phyloP scores from a whole-genome alignment of 495 filamentous ascomycete genomes.

The Clohesyomyces aquaticus region DNA sequence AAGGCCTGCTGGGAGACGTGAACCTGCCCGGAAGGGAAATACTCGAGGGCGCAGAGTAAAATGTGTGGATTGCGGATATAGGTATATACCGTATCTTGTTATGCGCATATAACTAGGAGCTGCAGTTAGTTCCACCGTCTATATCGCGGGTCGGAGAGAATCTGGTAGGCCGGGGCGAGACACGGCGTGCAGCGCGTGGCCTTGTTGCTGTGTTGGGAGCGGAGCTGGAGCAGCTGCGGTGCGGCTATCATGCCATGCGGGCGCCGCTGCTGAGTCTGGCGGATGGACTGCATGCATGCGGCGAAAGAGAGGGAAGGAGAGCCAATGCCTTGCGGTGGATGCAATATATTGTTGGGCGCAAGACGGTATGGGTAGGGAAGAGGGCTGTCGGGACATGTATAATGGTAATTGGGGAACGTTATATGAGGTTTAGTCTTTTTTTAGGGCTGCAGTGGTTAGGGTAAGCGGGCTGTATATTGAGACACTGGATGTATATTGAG shows the following conservation, averaged over 20 bases:
- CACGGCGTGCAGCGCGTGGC: neutral
- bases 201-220: constrained; percentile 16
- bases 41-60: constrained; percentile 12
- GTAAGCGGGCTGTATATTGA: neutral
- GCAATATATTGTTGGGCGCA: constrained; percentile 37
- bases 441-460: constrained; percentile 3
- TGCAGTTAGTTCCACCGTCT: constrained; percentile 24
- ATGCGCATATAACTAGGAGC: constrained; percentile 36
- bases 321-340: neutral
- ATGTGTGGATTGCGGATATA: constrained; percentile 32
- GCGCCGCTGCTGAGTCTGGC: too few relatives aligned
- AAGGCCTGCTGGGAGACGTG: constrained; percentile 9
- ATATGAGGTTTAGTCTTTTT: constrained; percentile 29
- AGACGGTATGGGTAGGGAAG: constrained; percentile 16
- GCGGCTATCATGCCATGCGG: neutral
- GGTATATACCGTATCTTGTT: constrained; percentile 27
- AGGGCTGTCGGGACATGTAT: constrained; percentile 36
- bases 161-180: neutral
- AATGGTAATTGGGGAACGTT: constrained; percentile 11
- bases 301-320: neutral
- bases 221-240: constrained; percentile 14
- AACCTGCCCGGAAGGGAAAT: constrained; percentile 32
- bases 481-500: neutral
- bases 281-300: constrained; percentile 4
- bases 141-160: neutral